Base-by-base conservation (phyloP, 1,139 yeast species). In the Wickerhamomyces sp. region DNA sequence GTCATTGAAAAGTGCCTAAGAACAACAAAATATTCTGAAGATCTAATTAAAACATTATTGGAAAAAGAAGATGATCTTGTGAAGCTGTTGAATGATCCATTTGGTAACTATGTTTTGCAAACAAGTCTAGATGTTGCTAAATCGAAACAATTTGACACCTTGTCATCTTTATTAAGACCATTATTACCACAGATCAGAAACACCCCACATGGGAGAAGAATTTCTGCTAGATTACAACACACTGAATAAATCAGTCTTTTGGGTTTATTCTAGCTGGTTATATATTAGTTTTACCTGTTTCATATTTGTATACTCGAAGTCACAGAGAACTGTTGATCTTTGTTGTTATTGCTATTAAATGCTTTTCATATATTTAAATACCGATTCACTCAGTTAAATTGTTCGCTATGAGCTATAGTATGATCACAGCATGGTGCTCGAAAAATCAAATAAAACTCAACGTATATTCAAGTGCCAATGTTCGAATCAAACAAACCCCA, bases 191-290 rank as follows among this genome's bases (percentile, higher is more conserved):
- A 71, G 51, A 86, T 88, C 46, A 81, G 89, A 64, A 85, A 87
- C 57, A 89, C 97, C 26, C 97, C 98, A 6, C 96, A 91, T 64
- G 98, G 98, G 23, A 78, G 96, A 63, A 78, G 97, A 62, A 90
- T 93, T 54, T 69, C 78, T 67, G 72, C 73, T 36, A 76, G 76
- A 59, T 66, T 76, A 46, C 79, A 73, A 53, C 60, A 54, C 9
- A n/a, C 44, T 10, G 36, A 34, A 58, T 38, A 33, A 29, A 13
- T 14, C 14, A 37, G 8, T 14, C 34, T 18, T 18, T 4, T 3
- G 5, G 3, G 23, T 18, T 18, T 5, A 18, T 5, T 18, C 23
- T 18, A 18, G 23, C 5, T 23, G 26, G 26, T 10, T 29, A n/a
- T 29, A 10, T 27, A 14, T 10, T 29, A 10, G 11, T 4, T 29